Evolutionary conservation across 1,284 basidiomycete species (phyloP).

Genomic region (Melampsora larici-populina): DNA sequence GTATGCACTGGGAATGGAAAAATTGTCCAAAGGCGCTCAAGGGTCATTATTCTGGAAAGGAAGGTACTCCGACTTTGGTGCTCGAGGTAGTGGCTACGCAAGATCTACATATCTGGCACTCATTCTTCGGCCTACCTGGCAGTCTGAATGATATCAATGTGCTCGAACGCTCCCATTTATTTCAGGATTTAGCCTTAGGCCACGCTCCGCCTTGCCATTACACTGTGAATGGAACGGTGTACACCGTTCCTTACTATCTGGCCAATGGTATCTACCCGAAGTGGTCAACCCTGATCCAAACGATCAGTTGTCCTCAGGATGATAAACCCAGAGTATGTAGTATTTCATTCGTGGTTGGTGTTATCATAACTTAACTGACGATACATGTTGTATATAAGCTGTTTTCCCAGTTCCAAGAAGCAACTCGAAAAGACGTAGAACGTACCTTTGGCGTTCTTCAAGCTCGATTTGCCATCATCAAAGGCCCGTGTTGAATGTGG

Average conservation of each 20-base stretch:
- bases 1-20: constrained; percentile 20
- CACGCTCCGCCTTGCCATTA: neutral
- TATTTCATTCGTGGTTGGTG: no score
- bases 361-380: no score
- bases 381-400: neutral
- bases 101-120: constrained; percentile 21
- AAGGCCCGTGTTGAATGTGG: neutral
- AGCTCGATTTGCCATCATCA: neutral
- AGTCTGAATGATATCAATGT: constrained; percentile 11
- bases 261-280: constrained; percentile 12
- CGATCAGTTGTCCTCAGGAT: neutral
- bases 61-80: neutral
- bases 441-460: constrained; percentile 18
- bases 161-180: neutral
- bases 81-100: constrained; percentile 7
- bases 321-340: no score
- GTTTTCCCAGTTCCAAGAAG: constrained; percentile 14
- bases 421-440: constrained; percentile 1
- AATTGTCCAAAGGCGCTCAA: neutral
- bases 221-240: neutral
- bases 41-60: constrained; percentile 1
- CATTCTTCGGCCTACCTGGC: no score
- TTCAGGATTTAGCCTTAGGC: neutral
- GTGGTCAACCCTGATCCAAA: neutral
- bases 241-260: neutral